Base-by-base conservation (phyloP, 805 yeast species). In the Kuraishia hungarica region DNA sequence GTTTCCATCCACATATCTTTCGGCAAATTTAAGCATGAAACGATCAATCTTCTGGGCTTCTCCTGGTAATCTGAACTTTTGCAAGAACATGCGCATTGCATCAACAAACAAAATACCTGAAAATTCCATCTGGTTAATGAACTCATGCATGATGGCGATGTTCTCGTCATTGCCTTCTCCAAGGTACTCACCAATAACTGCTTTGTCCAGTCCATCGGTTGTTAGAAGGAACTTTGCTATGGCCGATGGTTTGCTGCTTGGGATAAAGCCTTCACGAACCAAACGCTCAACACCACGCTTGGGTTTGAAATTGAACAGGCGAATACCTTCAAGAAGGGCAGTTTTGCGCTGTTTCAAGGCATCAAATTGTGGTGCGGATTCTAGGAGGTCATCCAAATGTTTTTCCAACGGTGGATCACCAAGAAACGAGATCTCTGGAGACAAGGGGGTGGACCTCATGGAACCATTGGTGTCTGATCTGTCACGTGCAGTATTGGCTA, bases 11-110 rank as follows among this genome's bases (percentile, higher is more conserved):
- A 85, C 84, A 66, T 85, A 94, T 61, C 96, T 79, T 69, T 90
- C 96, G 4, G 99, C 99, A 74, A 96, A 96, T 65, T 94, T 93
- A 67, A 94, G 80, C 97, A 96, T 89, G 66, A 85, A 90, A 62
- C 99, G 80, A 75, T 94, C 99, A 66, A 94, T 93, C 65, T 94
- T 93, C 72, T 94, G 99, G 4, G 97, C 92, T 72, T 94, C 99
- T 53, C 99, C 99, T 1, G 99, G 99, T 57, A 94, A 78, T 67
- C 99, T 79, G 72, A 94, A 96, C 51, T 83, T 78, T 65, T 96
- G 99, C 57, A 94, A 76, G 64, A 90, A 90, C 17, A 72, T 75
- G 61, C 99, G 80, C 73, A 94, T 74, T 0, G 98, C 96, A 61
- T 86, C 96, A 17, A 92, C 91, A 65, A 94, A 91, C 1, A 83